phyloP scores from a whole-genome alignment of 495 filamentous ascomycete genomes.

The Ramalina peruviana region DNA sequence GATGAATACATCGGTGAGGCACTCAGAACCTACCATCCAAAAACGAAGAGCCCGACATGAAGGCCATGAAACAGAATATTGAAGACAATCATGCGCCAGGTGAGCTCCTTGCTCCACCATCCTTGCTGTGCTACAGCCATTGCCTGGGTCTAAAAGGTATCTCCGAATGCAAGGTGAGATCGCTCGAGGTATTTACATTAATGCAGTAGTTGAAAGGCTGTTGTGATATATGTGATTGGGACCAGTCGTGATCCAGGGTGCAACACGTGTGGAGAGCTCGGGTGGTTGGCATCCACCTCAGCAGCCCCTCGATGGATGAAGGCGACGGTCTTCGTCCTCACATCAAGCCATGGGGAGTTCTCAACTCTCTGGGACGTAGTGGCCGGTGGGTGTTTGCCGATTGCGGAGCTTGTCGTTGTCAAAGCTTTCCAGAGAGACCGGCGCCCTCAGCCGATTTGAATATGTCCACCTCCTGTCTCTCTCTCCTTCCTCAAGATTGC shows the following conservation, averaged over 20 bases:
- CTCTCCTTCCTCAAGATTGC: no score
- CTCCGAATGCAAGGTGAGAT: neutral
- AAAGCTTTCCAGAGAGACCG: no score
- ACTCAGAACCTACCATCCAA: conserved; percentile 62
- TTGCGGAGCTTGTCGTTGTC: no score
- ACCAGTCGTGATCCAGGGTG: neutral
- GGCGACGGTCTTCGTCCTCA: no score
- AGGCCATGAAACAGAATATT: conserved; percentile 73
- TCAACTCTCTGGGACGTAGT: no score
- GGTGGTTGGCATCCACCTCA: no score
- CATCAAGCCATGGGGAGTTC: no score
- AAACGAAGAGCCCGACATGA: conserved; percentile 68
- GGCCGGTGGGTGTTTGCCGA: no score
- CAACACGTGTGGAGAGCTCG: neutral
- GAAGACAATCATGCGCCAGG: conserved; percentile 57
- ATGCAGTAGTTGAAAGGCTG: neutral
- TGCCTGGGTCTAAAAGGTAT: neutral
- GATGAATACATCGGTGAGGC: neutral
- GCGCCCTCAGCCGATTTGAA: no score
- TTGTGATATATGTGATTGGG: neutral
- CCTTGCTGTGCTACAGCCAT: conserved; percentile 12
- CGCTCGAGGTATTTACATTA: neutral
- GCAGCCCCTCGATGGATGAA: no score
- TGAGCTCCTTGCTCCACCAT: conserved; percentile 32
- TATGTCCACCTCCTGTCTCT: no score